phyloP scores from a whole-genome alignment of 257 asterid genomes.

The Solanum okadae region DNA sequence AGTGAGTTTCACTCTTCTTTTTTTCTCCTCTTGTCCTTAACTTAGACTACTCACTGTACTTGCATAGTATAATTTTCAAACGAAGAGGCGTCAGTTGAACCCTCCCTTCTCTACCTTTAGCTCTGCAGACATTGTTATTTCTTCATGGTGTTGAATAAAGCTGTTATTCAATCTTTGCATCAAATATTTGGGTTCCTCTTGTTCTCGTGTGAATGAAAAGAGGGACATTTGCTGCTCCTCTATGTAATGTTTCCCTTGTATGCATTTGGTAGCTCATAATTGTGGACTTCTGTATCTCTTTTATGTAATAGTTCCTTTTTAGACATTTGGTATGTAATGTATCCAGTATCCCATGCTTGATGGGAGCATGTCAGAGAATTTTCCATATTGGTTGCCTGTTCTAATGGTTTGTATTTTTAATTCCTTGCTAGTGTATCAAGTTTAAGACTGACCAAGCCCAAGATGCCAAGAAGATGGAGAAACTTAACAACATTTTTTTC shows the following conservation, averaged over 20 bases:
- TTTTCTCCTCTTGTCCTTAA: background rate
- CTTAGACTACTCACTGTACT: background rate
- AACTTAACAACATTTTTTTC: background rate
- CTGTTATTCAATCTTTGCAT: background rate
- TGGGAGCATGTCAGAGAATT: background rate
- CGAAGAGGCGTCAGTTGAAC: background rate
- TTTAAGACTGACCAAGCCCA: conserved; percentile 1
- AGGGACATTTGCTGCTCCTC: background rate
- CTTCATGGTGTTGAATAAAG: background rate
- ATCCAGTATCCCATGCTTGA: background rate
- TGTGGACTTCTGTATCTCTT: background rate
- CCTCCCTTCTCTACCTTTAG: background rate
- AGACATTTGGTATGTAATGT: background rate
- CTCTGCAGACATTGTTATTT: background rate
- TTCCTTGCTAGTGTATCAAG: background rate
- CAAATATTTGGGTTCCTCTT: background rate
- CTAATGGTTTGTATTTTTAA: background rate
- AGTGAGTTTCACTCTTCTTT: background rate
- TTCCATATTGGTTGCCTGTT: background rate
- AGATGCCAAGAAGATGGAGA: conserved; percentile 3
- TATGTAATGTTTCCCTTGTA: background rate
- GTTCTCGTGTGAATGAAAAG: background rate
- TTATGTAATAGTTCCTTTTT: background rate
- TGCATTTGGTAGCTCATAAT: background rate
- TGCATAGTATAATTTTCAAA: background rate